A percentile compares a stretch with the other conserved stretches of the same genome.
Evolutionary conservation across 148 eudicot genomes (phyloP).

Genomic region (Cornus florida): DNA sequence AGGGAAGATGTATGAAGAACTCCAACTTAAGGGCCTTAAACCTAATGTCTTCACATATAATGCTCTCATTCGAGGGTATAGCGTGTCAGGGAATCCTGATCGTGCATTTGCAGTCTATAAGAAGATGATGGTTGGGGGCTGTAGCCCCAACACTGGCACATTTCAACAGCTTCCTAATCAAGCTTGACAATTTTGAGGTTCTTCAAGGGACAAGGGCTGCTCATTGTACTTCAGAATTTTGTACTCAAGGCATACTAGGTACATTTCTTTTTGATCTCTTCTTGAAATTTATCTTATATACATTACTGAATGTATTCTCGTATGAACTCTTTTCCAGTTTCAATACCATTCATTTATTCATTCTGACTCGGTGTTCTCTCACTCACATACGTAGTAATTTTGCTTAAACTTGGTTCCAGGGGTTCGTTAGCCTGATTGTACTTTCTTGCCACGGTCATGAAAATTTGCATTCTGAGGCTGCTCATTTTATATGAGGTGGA

Average conservation of each 20-base stretch:
- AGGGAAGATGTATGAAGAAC: slow-evolving; percentile 63
- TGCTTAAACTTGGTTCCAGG: slow-evolving; percentile 1
- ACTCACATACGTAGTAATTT: neutral
- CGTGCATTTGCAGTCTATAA: slow-evolving; percentile 80
- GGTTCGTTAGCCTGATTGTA: neutral
- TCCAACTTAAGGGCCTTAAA: slow-evolving; percentile 63
- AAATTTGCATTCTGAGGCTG: neutral
- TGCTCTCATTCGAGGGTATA: slow-evolving; percentile 87
- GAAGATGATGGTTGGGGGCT: slow-evolving; percentile 94
- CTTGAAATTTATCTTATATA: neutral
- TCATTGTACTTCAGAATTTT: neutral
- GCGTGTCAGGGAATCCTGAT: slow-evolving; percentile 69
- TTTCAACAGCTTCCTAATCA: slow-evolving; percentile 91
- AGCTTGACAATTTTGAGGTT: slow-evolving; percentile 13
- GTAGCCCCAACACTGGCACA: slow-evolving; percentile 78
- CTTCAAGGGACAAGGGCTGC: neutral
- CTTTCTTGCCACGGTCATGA: neutral
- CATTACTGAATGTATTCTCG: neutral
- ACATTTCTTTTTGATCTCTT: neutral
- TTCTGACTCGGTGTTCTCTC: neutral
- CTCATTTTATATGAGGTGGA: neutral
- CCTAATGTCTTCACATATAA: slow-evolving; percentile 88
- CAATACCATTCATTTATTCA: neutral
- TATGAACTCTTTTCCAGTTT: neutral
- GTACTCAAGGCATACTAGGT: slow-evolving; percentile 1